Evolutionary conservation across 148 eudicot species (phyloP), one percentile per base, ranked within the genome.

Genomic region (Chenopodium formosanum): DNA sequence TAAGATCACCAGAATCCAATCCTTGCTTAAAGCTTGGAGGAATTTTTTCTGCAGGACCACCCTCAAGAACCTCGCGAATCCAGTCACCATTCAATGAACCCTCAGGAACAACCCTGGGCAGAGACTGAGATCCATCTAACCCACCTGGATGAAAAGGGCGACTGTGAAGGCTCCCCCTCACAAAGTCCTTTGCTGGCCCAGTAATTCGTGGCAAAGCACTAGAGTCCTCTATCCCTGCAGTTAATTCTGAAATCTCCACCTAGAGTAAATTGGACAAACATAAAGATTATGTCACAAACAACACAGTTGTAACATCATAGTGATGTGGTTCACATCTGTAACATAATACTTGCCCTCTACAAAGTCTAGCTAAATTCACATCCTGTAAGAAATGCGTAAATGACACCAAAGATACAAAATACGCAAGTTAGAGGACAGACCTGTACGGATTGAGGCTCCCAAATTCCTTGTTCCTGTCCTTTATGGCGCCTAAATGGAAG

Each of bases 91-190:
- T 90, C 75, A 90, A 86, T 72, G 94, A 94, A 81, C 95, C 98
- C 62, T 86, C 93, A 79, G 97, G 98, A 73, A 88, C 80, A 84
- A 83, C 80, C 88, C 92, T 94, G 46, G 90, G 91, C 44, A 88
- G 69, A 62, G 95, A 87, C 80, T 88, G 90, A 64, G 96, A 89
- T 85, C 86, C 88, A 80, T 94, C 93, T 82, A 96, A 85, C 78
- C 99, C 99, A 68, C 99, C 99, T 37, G 99, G 99, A 74, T 90
- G 95, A 84, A 96, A 96, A 82, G 99, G 99, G 60, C 99, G 99
- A 82, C 81, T 94, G 81, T 86, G 90, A 78, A 96, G 83, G 90
- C 98, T 92, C 79, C 99, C 99, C 83, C 89, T 92, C 4, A 96
- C 97, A 87, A 92, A 94, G 83, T 96, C 99, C 85, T 92, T 94